Evolutionary conservation across 106 monocot species (phyloP).

Genomic region (Amphibolis antarctica): DNA sequence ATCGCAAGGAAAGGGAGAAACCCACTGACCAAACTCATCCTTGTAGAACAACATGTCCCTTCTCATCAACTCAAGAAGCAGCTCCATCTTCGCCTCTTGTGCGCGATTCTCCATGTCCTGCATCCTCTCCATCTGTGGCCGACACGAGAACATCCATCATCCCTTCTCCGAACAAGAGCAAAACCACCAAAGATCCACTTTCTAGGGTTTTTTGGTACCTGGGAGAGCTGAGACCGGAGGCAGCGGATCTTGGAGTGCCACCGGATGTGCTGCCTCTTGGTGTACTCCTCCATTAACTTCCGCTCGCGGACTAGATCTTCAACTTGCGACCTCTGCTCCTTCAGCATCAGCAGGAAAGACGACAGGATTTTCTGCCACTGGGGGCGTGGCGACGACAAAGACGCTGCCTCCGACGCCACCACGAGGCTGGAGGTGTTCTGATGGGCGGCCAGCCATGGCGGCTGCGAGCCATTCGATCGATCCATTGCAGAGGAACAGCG

Average conservation of each 20-base stretch:
- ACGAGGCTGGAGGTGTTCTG: not conserved
- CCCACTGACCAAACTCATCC: conserved; percentile 40
- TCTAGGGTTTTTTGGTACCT: conserved; percentile 12
- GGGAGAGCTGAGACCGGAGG: conserved; percentile 34
- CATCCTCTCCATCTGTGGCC: conserved; percentile 30
- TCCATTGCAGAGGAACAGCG: not conserved
- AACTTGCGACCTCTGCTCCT: no score
- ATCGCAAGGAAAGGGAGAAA: not conserved
- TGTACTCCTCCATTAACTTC: conserved; percentile 25
- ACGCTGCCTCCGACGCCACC: no score
- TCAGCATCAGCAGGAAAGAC: no score
- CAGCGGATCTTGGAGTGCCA: conserved; percentile 13
- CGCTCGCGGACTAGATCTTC: conserved; percentile 37
- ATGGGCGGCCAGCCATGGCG: not conserved
- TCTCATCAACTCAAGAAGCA: conserved; percentile 28
- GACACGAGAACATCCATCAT: not conserved
- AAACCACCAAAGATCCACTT: not conserved
- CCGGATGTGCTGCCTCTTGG: conserved; percentile 23
- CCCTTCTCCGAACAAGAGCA: not conserved
- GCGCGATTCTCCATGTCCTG: conserved; percentile 15
- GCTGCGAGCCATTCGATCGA: not conserved
- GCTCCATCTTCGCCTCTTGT: conserved; percentile 25
- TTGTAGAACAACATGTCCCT: conserved; percentile 31
- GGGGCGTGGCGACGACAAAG: no score
- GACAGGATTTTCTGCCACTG: no score